Base-by-base conservation (phyloP, 2,329 filamentous ascomycete species). In the Monascus ruber region DNA sequence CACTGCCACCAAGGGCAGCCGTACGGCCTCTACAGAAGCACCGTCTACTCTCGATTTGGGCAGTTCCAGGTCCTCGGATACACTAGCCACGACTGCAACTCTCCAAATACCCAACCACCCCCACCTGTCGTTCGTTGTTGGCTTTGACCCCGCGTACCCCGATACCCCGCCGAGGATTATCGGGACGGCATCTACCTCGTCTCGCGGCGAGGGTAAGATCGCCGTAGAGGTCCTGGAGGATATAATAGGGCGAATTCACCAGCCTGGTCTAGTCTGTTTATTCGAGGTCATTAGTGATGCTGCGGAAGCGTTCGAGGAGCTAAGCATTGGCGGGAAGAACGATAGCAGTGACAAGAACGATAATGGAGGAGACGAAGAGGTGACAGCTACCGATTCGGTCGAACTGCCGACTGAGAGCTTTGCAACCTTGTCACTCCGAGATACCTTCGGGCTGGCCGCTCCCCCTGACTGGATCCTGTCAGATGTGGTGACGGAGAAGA, bases 251-350 rank as follows among this genome's bases (percentile, higher is more conserved):
- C 67, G 70, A n/a, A 73, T 84, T 4, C 94, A 81, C 59, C 71
- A 74, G 38, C 74, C 78, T 0, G 87, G 86, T 0, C 73, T 77
- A 38, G 86, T 94, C 24, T 95, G 88, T 53, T 67, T 98, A 3
- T 98, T 88, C 53, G 89, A 95, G 56, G 73, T 93, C n/a, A 73
- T 95, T 31, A 88, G 94, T 48, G 75, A 75, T 48, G 66, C 65
- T 0, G 60, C 60, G 27, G 69, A 69, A 43, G 54, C 62, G 2
- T 59, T 74, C 5, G 62, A 65, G 53, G 81, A 84, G 53, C 66
- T 83, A 47, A 71, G 66, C 40, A 67, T 58, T 59, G 52, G 57
- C 5, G 33, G 35, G 5, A 35, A 35, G 32, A 39, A 38, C n/a
- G 33, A 35, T 11, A 26, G 34, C 26, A n/a, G 39, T 2, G 37